These are phyloP conservation scores for Cucumis cinereus DNA, from an alignment of 306 rosid genomes.

Conservation along the genomic window DNA sequence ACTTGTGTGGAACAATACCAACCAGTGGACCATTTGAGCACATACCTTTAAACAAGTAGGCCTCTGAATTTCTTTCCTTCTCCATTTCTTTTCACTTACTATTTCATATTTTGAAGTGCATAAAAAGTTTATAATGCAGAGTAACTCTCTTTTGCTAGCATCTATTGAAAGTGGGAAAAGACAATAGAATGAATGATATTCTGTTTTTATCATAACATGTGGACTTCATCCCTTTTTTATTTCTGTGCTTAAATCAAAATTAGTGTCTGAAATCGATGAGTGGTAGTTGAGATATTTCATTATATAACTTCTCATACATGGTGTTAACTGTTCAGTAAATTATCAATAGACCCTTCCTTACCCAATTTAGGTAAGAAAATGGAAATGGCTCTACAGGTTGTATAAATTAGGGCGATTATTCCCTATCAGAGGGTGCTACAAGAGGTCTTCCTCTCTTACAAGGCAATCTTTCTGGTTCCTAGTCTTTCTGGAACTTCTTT, in stretches of 20 bases:
- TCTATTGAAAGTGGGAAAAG: background rate
- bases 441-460: background rate
- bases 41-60: conserved; percentile 76
- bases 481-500: background rate
- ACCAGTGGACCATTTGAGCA: conserved; percentile 84
- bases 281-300: background rate
- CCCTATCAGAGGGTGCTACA: background rate
- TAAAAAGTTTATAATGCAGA: background rate
- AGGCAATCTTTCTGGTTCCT: background rate
- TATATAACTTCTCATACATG: background rate
- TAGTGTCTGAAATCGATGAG: background rate
- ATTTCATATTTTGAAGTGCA: background rate
- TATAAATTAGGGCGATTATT: background rate
- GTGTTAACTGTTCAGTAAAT: background rate
- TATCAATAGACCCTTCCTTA: background rate
- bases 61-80: background rate
- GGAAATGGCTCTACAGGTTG: background rate
- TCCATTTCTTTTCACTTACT: background rate
- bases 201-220: background rate
- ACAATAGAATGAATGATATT: background rate
- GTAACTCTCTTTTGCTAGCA: background rate
- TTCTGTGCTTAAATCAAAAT: background rate
- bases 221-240: background rate
- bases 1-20: conserved; percentile 89
- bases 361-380: background rate